These are phyloP conservation scores for Apiotrichum porosum DNA, from an alignment of 1,284 basidiomycete species.

Conservation along the genomic window DNA sequence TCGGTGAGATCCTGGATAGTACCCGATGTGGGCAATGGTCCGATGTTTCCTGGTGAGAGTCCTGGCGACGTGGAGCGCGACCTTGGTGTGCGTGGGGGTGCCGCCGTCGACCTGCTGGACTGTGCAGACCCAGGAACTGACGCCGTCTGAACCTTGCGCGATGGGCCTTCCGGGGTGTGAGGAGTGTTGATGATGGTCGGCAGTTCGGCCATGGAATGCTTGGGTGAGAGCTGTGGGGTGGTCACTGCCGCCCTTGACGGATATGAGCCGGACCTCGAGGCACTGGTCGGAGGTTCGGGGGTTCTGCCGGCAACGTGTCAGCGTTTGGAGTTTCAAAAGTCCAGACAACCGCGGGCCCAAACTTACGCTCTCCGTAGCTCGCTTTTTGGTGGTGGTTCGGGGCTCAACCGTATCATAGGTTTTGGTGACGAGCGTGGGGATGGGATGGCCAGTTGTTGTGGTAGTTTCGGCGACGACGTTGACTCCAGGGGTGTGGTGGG, in stretches of 20 bases:
- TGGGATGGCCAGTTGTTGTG: neutral
- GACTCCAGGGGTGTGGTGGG: neutral
- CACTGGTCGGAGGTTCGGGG: no score
- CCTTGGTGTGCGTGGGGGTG: neutral
- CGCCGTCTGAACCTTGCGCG: neutral
- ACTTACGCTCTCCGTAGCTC: constrained; percentile 35
- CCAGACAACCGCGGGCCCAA: neutral
- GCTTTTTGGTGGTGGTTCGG: constrained; percentile 43
- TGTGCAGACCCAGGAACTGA: neutral
- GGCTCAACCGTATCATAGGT: constrained; percentile 17
- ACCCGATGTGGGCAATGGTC: constrained; percentile 1
- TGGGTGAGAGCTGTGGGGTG: neutral
- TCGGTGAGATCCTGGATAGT: constrained; percentile 45
- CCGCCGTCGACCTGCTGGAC: constrained; percentile 1
- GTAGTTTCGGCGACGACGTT: neutral
- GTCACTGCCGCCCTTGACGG: neutral
- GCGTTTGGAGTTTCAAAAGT: neutral
- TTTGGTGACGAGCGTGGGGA: neutral
- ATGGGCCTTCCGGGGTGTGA: neutral
- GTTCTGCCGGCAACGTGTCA: no score
- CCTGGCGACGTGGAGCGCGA: neutral
- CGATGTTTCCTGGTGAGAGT: neutral
- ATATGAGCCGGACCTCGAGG: no score
- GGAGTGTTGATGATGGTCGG: constrained; percentile 36
- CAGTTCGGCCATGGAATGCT: constrained; percentile 4